Percentiles rank a stretch among this genome's conserved stretches.
phyloP scores from a whole-genome alignment of 176 grass and related monocot species.

The Saccharum spontaneum region DNA sequence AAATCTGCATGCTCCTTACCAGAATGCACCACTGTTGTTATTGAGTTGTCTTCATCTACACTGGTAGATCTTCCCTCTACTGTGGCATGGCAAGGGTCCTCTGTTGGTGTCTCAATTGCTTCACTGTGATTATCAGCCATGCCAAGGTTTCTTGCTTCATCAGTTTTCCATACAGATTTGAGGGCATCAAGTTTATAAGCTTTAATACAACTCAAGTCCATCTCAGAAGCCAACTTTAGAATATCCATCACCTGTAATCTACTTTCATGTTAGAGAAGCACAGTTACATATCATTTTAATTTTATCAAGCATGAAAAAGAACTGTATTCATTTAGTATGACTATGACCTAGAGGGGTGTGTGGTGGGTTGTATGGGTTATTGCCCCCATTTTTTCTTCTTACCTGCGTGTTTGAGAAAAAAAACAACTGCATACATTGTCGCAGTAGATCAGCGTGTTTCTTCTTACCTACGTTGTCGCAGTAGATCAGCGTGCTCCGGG shows the following conservation, averaged over 20 bases:
- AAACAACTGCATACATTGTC: not conserved
- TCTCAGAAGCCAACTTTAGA: constrained; percentile 88
- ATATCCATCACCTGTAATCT: constrained; percentile 91
- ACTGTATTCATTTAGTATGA: not conserved
- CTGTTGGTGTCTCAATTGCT: constrained; percentile 19
- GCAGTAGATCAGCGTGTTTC: too few relatives aligned
- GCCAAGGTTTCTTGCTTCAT: constrained; percentile 30
- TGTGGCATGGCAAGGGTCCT: constrained; percentile 11
- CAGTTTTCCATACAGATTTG: constrained; percentile 73
- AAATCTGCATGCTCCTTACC: constrained; percentile 39
- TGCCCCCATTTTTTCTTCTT: not conserved
- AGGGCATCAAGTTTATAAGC: constrained; percentile 93
- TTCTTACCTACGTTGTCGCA: too few relatives aligned
- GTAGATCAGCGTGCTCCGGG: too few relatives aligned
- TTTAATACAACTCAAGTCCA: constrained; percentile 93
- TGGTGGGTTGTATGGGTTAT: not conserved
- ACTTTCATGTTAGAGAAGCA: constrained; percentile 39
- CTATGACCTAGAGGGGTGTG: not conserved
- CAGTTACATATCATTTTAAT: not conserved
- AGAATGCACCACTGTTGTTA: constrained; percentile 38
- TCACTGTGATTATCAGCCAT: constrained; percentile 40
- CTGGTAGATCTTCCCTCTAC: constrained; percentile 4
- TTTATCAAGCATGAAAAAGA: not conserved
- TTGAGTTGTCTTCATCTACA: constrained; percentile 31
- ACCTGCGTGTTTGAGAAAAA: not conserved